These are phyloP conservation scores for Lachancea lanzarotensis DNA, from an alignment of 805 yeast species.

Conservation along the genomic window DNA sequence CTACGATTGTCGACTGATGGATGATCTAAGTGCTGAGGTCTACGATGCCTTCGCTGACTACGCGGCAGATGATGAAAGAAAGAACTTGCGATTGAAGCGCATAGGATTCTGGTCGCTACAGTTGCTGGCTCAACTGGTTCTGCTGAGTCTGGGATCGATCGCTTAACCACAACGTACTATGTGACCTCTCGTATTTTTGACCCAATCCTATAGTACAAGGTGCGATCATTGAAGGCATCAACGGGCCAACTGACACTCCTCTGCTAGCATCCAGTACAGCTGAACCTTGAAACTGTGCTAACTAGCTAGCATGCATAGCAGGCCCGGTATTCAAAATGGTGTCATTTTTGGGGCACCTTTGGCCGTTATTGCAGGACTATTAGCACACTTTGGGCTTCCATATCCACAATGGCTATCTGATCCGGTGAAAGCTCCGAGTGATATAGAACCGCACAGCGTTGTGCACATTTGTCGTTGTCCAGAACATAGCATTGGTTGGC, in stretches of 20 bases:
- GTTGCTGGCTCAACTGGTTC: constrained; percentile 67
- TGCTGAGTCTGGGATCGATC: constrained; percentile 76
- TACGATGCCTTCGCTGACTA: constrained; percentile 86
- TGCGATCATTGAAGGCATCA: neutral
- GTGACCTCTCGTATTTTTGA: neutral
- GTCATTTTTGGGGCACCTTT: constrained; percentile 4
- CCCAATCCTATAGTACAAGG: neutral
- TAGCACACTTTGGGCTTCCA: neutral
- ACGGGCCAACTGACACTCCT: too few relatives aligned
- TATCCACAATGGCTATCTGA: constrained; percentile 3
- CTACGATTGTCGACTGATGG: constrained; percentile 86
- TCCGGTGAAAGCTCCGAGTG: neutral
- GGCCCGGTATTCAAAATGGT: constrained; percentile 1
- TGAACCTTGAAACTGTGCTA: neutral
- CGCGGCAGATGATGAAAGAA: constrained; percentile 78
- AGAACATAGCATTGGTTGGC: constrained; percentile 1
- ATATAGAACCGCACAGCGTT: neutral
- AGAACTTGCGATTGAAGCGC: constrained; percentile 64
- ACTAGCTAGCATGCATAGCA: neutral
- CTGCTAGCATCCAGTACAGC: too few relatives aligned
- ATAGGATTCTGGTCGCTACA: constrained; percentile 94
- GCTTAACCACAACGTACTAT: constrained; percentile 24
- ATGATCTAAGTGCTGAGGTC: constrained; percentile 80
- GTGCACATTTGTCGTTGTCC: constrained; percentile 5
- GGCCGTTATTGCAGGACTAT: constrained; percentile 3